Evolutionary conservation across 1,139 yeast genomes (phyloP), one percentile per base, ranked within the genome.

Genomic region (Meyerozyma elateridarum): DNA sequence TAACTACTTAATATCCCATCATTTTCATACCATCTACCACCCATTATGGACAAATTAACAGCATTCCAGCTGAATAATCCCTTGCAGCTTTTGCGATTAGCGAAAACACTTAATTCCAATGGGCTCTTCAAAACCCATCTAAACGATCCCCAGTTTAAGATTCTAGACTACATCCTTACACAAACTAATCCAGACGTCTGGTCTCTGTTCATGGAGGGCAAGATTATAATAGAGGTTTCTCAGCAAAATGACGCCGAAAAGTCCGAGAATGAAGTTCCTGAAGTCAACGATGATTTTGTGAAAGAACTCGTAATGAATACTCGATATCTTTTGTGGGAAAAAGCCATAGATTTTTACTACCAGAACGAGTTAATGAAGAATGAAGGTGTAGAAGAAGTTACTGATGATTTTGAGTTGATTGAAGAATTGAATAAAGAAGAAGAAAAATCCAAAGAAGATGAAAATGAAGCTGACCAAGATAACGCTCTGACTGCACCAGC

Each of bases 321-420:
- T 22, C 62, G 91, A 43, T 82, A 81, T 44, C 67, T 82, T 13
- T 59, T 83, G 16, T 83, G 85, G 77, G 89, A 82, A 44, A 78
- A 76, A 47, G 91, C 88, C 5, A 70, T 83, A 11, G 85, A 79
- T 48, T 64, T 57, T 34, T 66, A 61, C 42, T 76, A 64, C 39
- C 46, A 48, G 27, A 45, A 58, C 18, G 47, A 52, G 31, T 56
- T 50, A 22, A 53, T 56, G 33, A 51, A 61, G 6, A 25, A 38
- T 6, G 48, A 53, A 21, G 36, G 48, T 5, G 44, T 62, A 15
- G 64, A 59, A 28, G 70, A 63, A 32, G 59, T 59, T 0, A 43
- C 54, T 17, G 69, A 63, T 35, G 72, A 65, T 34, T 61, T 52
- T 42, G 65, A 61, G 26, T 46, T 62, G 31, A 57, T 69, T 13